A percentile compares a stretch with the other conserved stretches of the same genome.
Evolutionary conservation across 2,329 filamentous ascomycete genomes (phyloP).

Genomic region (Epichloe uncinata): DNA sequence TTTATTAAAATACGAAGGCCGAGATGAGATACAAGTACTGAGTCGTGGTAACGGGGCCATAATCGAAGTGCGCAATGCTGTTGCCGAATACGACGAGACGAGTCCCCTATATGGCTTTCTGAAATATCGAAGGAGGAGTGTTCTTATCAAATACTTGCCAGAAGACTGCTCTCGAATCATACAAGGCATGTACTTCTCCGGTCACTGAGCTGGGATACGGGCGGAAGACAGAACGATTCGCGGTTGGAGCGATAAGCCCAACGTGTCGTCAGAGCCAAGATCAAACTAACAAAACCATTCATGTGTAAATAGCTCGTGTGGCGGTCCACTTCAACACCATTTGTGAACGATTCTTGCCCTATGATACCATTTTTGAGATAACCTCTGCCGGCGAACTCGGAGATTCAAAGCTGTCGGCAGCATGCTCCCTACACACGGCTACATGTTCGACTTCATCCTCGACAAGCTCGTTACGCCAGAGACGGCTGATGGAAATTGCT

Average conservation of each 20-base stretch:
- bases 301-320: conserved; percentile 53
- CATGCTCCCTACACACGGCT: conserved; percentile 79
- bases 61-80: conserved; percentile 64
- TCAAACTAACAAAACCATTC: neutral
- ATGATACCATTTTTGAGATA: conserved; percentile 76
- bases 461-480: conserved; percentile 61
- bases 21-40: conserved; percentile 76
- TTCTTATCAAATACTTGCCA: conserved; percentile 85
- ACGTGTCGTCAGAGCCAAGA: neutral
- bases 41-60: conserved; percentile 69
- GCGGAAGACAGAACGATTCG: neutral
- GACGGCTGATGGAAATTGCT: conserved; percentile 80
- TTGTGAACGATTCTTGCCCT: conserved; percentile 63
- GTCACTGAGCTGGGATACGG: neutral
- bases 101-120: conserved; percentile 85
- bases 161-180: conserved; percentile 82
- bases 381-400: conserved; percentile 63
- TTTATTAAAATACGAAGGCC: conserved; percentile 76
- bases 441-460: conserved; percentile 78
- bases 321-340: conserved; percentile 57
- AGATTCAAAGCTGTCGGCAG: conserved; percentile 75
- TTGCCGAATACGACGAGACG: conserved; percentile 66
- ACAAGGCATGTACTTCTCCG: conserved; percentile 52
- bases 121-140: conserved; percentile 77
- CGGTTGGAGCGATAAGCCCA: neutral